phyloP scores from a whole-genome alignment of 352 stramenopile genomes.

The Globisporangium abappressorium region DNA sequence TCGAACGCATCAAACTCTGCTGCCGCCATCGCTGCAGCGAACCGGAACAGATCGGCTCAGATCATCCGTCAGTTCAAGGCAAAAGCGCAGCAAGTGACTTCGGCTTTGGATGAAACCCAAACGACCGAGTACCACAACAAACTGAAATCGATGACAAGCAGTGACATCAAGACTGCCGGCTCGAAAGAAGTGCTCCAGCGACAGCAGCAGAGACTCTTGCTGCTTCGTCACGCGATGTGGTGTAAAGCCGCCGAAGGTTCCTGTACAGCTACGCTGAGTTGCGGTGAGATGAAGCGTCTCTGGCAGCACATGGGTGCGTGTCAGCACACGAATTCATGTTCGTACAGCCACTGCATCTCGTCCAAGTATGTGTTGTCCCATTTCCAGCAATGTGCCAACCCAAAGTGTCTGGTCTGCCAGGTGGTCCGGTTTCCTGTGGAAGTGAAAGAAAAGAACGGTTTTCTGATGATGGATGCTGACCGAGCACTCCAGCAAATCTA shows the following conservation, averaged over 20 bases:
- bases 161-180: constrained; percentile 63
- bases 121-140: constrained; percentile 85
- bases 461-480: constrained; percentile 80
- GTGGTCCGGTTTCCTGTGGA: constrained; percentile 97
- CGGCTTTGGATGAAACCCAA: constrained; percentile 73
- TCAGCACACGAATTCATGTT: constrained; percentile 95
- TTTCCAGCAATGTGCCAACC: constrained; percentile 98
- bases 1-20: constrained; percentile 19
- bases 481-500: constrained; percentile 78
- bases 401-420: constrained; percentile 96
- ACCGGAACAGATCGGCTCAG: constrained; percentile 70
- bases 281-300: constrained; percentile 96
- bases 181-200: constrained; percentile 96
- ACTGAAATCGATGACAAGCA: constrained; percentile 74
- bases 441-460: constrained; percentile 88
- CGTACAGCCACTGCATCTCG: constrained; percentile 97
- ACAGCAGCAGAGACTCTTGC: constrained; percentile 96
- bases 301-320: constrained; percentile 99
- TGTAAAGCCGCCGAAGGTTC: constrained; percentile 93
- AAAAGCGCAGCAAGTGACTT: constrained; percentile 76
- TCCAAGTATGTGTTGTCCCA: constrained; percentile 99
- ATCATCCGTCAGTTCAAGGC: constrained; percentile 83
- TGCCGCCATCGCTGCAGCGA: constrained; percentile 28
- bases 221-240: constrained; percentile 97
- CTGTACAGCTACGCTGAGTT: constrained; percentile 95